Percentiles rank a stretch among this genome's conserved stretches.
Conservation (phyloP, 2,329 filamentous ascomycete species). For the Colletotrichum spaethianum region DNA sequence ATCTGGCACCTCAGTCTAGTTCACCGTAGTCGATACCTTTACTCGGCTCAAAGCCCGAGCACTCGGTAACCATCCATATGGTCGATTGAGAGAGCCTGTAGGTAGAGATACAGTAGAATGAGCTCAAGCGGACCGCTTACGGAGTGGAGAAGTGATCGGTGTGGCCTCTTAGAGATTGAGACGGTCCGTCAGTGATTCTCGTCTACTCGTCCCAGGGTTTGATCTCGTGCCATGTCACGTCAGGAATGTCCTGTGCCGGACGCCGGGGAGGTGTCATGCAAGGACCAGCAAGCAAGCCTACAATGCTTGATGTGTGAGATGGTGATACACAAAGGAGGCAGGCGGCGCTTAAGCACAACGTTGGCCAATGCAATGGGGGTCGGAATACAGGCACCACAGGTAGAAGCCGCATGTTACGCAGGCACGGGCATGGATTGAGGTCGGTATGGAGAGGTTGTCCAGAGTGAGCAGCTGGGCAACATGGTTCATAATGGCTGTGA, state of each 20-base stretch:
- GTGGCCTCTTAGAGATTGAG: constrained; percentile 3
- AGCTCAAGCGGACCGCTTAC: too few relatives aligned
- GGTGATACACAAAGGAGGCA: background rate
- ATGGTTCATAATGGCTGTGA: constrained; percentile 13
- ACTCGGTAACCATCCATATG: background rate
- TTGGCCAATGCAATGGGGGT: background rate
- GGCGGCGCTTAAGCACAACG: background rate
- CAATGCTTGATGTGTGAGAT: background rate
- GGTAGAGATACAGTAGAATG: background rate
- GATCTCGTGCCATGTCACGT: constrained; percentile 2
- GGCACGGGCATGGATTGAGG: background rate
- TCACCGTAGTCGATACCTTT: background rate
- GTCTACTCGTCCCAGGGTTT: background rate
- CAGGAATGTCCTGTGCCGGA: constrained; percentile 1
- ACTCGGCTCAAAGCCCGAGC: background rate
- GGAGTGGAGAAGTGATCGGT: background rate
- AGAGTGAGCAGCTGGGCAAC: constrained; percentile 4
- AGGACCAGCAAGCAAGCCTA: background rate
- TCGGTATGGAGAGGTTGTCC: constrained; percentile 1
- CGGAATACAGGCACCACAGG: background rate
- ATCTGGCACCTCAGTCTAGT: background rate
- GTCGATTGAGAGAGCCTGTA: background rate
- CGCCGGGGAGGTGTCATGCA: constrained; percentile 6
- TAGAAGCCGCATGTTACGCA: background rate
- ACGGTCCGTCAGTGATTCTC: background rate